Conservation (phyloP, 1,139 yeast species). For the Keqinozyma sinolaborantium region DNA sequence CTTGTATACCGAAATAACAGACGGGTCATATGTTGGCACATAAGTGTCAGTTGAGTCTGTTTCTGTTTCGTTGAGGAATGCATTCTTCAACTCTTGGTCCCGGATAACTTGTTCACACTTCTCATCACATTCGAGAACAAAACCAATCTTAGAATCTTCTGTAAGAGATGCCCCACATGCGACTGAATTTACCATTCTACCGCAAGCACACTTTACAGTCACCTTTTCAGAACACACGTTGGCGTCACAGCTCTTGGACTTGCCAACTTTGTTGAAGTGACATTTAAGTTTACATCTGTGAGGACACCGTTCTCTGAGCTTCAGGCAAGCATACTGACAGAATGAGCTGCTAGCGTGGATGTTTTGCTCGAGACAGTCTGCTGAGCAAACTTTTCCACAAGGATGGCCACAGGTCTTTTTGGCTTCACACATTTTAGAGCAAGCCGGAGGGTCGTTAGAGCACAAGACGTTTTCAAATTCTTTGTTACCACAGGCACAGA, state of each 20-base stretch:
- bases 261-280: conserved; percentile 50
- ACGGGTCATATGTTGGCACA: conserved; percentile 38
- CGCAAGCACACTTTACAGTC: conserved; percentile 60
- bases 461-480: conserved; percentile 66
- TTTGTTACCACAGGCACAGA: conserved; percentile 70
- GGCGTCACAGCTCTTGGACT: conserved; percentile 34
- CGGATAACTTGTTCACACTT: conserved; percentile 63
- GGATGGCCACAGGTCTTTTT: conserved; percentile 65
- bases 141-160: conserved; percentile 24
- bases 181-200: conserved; percentile 42
- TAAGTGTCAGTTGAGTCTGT: conserved; percentile 8
- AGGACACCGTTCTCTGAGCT: conserved; percentile 50
- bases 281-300: conserved; percentile 64
- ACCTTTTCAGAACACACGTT: conserved; percentile 47
- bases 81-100: conserved; percentile 59
- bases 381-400: conserved; percentile 59
- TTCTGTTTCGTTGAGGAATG: conserved; percentile 41
- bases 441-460: conserved; percentile 64
- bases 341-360: conserved; percentile 29
- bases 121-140: conserved; percentile 57
- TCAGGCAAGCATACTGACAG: conserved; percentile 60
- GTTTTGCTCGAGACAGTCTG: conserved; percentile 29
- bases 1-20: conserved; percentile 38
- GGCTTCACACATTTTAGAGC: conserved; percentile 66
- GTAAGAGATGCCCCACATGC: conserved; percentile 52